A percentile compares a stretch with the other conserved stretches of the same genome.
Evolutionary conservation across 2,329 filamentous ascomycete species (phyloP).

Genomic region (Akanthomyces muscarius): DNA sequence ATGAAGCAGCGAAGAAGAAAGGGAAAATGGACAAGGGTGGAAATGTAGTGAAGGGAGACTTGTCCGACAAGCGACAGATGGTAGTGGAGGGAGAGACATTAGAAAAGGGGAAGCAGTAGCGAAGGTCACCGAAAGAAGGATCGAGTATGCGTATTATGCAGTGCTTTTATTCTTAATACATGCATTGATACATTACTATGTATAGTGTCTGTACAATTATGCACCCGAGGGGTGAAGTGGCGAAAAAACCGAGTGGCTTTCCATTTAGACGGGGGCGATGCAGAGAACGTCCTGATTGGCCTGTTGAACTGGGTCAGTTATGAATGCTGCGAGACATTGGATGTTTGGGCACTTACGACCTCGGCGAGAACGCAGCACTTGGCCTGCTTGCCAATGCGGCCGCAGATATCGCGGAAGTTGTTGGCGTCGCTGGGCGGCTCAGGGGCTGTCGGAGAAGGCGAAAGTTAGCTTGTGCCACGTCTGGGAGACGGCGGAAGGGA

Average conservation of each 20-base stretch:
- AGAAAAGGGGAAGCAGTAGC: background rate
- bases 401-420: conserved; percentile 30
- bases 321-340: background rate
- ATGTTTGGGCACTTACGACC: conserved; percentile 25
- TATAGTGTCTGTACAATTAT: background rate
- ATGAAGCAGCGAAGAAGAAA: background rate
- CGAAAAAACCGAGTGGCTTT: background rate
- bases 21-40: too few relatives aligned
- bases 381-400: conserved; percentile 43
- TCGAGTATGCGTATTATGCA: background rate
- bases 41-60: too few relatives aligned
- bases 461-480: background rate
- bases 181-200: background rate
- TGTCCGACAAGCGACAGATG: too few relatives aligned
- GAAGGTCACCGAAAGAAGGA: background rate
- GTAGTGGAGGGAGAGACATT: too few relatives aligned
- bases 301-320: background rate
- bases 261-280: background rate
- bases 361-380: conserved; percentile 49
- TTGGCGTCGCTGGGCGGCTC: background rate
- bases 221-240: background rate
- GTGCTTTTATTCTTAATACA: background rate
- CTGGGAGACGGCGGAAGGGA: background rate
- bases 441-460: background rate
- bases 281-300: background rate